These are phyloP conservation scores for Leucaena leucocephala DNA, from an alignment of 306 rosid species.

Conservation along the genomic window DNA sequence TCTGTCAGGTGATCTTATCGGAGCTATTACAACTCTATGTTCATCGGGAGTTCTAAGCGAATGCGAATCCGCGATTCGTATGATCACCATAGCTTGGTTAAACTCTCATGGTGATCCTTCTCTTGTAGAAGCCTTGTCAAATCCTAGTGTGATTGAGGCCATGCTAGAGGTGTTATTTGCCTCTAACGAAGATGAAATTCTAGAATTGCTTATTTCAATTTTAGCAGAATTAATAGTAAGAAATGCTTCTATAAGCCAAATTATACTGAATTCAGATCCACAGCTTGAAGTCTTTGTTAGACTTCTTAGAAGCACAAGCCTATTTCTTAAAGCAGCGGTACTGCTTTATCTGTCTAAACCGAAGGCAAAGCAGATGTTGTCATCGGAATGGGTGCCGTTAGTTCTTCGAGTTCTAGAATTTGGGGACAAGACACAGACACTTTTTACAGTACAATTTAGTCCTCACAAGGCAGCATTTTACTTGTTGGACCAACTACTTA, in stretches of 20 bases:
- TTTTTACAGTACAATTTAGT: constrained; percentile 72
- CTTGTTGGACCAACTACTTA: constrained; percentile 74
- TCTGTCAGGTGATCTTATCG: constrained; percentile 49
- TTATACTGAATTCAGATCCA: constrained; percentile 74
- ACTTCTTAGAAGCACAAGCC: constrained; percentile 67
- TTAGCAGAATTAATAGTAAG: constrained; percentile 59
- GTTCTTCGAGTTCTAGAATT: constrained; percentile 80
- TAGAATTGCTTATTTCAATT: constrained; percentile 69
- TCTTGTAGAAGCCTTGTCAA: constrained; percentile 62
- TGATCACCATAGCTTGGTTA: constrained; percentile 70
- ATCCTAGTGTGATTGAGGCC: constrained; percentile 61
- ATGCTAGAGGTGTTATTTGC: constrained; percentile 74
- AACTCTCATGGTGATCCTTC: constrained; percentile 59
- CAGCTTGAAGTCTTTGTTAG: constrained; percentile 69
- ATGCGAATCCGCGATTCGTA: constrained; percentile 68
- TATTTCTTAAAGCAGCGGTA: constrained; percentile 79
- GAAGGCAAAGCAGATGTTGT: constrained; percentile 78
- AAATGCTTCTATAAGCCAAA: constrained; percentile 47
- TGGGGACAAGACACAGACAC: constrained; percentile 73
- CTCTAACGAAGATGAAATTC: constrained; percentile 72
- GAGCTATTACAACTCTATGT: constrained; percentile 58
- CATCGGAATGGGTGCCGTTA: constrained; percentile 79
- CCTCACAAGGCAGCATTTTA: constrained; percentile 79
- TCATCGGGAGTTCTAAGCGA: constrained; percentile 61
- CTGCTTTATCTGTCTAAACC: constrained; percentile 74